Evolutionary conservation across 257 asterid species (phyloP).

Genomic region (Penstemon eatonii): DNA sequence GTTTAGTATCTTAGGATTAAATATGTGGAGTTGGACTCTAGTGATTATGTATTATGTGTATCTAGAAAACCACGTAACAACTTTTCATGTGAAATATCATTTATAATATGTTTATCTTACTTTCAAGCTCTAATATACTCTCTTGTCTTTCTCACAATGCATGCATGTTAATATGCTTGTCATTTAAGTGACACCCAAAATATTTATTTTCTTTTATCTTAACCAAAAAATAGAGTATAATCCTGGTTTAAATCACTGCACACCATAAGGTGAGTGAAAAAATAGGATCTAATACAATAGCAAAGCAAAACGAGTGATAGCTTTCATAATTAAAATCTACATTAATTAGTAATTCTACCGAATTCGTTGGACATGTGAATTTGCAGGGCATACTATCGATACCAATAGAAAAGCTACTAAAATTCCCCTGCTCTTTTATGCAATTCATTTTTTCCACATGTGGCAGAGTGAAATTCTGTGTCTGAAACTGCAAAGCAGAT

Average conservation of each 20-base stretch:
- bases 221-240: neutral
- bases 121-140: neutral
- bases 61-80: slow-evolving; percentile 12
- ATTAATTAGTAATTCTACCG: neutral
- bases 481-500: neutral
- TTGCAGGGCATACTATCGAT: neutral
- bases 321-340: slow-evolving; percentile 1
- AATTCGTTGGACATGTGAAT: neutral
- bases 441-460: neutral
- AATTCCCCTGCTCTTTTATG: neutral
- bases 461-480: neutral
- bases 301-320: neutral
- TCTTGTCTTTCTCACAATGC: slow-evolving; percentile 12
- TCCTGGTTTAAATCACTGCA: neutral
- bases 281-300: neutral
- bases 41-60: slow-evolving; percentile 22
- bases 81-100: slow-evolving; percentile 1
- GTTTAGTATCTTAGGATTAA: slow-evolving; percentile 5
- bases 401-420: neutral
- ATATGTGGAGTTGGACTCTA: slow-evolving; percentile 18
- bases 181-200: slow-evolving; percentile 3
- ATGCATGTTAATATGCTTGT: slow-evolving; percentile 10
- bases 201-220: neutral
- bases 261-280: neutral
- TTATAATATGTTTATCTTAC: neutral